phyloP scores from a whole-genome alignment of 2,329 filamentous ascomycete species.

The Aspergillus caelatus region DNA sequence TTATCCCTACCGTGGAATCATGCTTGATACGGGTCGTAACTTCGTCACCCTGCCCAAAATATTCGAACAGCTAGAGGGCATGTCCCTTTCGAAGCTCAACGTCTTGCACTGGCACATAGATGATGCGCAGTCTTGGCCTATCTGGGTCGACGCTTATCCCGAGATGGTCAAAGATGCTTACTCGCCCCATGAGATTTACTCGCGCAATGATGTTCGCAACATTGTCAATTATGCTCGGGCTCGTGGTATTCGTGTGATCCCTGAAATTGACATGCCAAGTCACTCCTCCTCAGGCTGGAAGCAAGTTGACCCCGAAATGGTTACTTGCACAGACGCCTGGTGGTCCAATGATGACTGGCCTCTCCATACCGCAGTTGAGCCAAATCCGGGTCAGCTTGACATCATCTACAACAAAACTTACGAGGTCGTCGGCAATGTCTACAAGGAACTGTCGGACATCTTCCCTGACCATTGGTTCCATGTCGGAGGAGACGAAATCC shows the following conservation, averaged over 20 bases:
- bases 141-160: slow-evolving; percentile 54
- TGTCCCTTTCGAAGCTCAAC: slow-evolving; percentile 61
- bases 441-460: slow-evolving; percentile 54
- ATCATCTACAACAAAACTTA: slow-evolving; percentile 60
- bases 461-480: slow-evolving; percentile 60
- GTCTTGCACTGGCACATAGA: slow-evolving; percentile 61
- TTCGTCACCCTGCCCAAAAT: slow-evolving; percentile 57
- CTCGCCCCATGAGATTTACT: slow-evolving; percentile 52
- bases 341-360: slow-evolving; percentile 63
- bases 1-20: slow-evolving; percentile 58
- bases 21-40: slow-evolving; percentile 60
- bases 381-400: slow-evolving; percentile 60
- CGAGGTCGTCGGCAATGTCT: slow-evolving; percentile 57
- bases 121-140: slow-evolving; percentile 60
- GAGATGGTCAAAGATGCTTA: slow-evolving; percentile 59
- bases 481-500: slow-evolving; percentile 59
- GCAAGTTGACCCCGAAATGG: slow-evolving; percentile 58
- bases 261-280: slow-evolving; percentile 66
- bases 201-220: slow-evolving; percentile 45
- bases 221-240: slow-evolving; percentile 55
- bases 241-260: slow-evolving; percentile 61
- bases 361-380: slow-evolving; percentile 59
- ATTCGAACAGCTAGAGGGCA: slow-evolving; percentile 57
- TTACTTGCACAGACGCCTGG: slow-evolving; percentile 60
- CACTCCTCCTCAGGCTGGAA: slow-evolving; percentile 60